Evolutionary conservation across 2,329 filamentous ascomycete species (phyloP).

Genomic region (Neofusicoccum umdonicola): DNA sequence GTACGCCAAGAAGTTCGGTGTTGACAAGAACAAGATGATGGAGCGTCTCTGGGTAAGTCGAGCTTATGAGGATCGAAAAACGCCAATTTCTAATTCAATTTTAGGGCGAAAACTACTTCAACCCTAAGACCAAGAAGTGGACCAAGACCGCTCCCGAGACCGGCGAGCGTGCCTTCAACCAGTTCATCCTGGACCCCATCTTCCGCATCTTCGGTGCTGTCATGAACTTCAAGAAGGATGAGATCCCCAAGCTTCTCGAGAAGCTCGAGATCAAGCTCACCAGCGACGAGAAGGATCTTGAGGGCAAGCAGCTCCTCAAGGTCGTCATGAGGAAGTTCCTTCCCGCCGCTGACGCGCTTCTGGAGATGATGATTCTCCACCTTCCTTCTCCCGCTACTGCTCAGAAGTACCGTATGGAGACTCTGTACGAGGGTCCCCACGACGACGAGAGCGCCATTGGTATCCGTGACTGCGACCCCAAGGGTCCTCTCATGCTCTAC

Average conservation of each 20-base stretch:
- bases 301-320: conserved; percentile 98
- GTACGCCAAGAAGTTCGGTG: conserved; percentile 99
- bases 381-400: conserved; percentile 93
- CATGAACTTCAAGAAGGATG: conserved; percentile 99
- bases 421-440: conserved; percentile 93
- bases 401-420: conserved; percentile 97
- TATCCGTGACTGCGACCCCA: conserved; percentile 98
- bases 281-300: conserved; percentile 82
- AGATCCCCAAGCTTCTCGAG: conserved; percentile 75
- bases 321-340: conserved; percentile 98
- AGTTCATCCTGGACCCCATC: conserved; percentile 99
- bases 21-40: conserved; percentile 99
- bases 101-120: conserved; percentile 97
- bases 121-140: conserved; percentile 99
- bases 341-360: conserved; percentile 92
- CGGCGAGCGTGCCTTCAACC: conserved; percentile 98
- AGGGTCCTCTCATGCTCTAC: conserved; percentile 99
- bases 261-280: conserved; percentile 95
- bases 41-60: conserved; percentile 90
- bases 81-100: conserved; percentile 25
- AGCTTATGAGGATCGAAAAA: background rate
- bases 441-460: conserved; percentile 92
- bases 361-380: conserved; percentile 99
- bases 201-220: conserved; percentile 97
- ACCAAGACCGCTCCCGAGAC: conserved; percentile 81